Conservation (phyloP, 176 grass and related monocot genomes). For the Aegilops sharonensis region DNA sequence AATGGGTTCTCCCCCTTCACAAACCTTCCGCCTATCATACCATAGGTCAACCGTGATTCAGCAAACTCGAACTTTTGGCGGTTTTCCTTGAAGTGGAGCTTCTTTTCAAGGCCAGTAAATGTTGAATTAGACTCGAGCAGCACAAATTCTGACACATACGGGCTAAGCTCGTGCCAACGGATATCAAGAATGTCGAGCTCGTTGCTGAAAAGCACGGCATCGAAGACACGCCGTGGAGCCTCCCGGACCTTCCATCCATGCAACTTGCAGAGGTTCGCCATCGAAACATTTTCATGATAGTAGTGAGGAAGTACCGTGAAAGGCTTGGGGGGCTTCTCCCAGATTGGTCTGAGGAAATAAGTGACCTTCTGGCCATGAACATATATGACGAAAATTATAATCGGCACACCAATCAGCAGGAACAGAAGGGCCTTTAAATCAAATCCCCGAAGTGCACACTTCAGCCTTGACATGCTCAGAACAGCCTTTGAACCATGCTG, state of each 20-base stretch:
- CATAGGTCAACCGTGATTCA: constrained; percentile 79
- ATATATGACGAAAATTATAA: constrained; percentile 61
- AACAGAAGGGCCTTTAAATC: constrained; percentile 68
- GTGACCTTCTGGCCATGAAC: constrained; percentile 90
- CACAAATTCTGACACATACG: constrained; percentile 79
- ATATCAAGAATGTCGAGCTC: constrained; percentile 87
- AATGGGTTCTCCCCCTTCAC: constrained; percentile 93
- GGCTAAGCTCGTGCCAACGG: constrained; percentile 81
- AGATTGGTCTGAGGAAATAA: constrained; percentile 79
- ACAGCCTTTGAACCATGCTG: constrained; percentile 62
- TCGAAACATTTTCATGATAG: constrained; percentile 73
- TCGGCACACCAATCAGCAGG: constrained; percentile 63
- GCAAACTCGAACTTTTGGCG: constrained; percentile 59
- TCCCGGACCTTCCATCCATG: constrained; percentile 84
- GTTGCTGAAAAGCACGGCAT: constrained; percentile 83
- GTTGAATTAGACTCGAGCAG: constrained; percentile 88
- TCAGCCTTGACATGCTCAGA: constrained; percentile 76
- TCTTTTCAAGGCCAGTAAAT: constrained; percentile 76
- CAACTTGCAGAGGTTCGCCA: constrained; percentile 73
- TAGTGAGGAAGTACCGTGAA: constrained; percentile 72
- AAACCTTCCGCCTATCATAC: constrained; percentile 69
- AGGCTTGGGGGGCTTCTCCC: constrained; percentile 87
- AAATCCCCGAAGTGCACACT: constrained; percentile 67
- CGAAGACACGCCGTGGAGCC: constrained; percentile 73
- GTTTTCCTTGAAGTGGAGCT: constrained; percentile 68